These are phyloP conservation scores for Claviceps quebecensis DNA, from an alignment of 2,329 filamentous ascomycete genomes.

Conservation along the genomic window DNA sequence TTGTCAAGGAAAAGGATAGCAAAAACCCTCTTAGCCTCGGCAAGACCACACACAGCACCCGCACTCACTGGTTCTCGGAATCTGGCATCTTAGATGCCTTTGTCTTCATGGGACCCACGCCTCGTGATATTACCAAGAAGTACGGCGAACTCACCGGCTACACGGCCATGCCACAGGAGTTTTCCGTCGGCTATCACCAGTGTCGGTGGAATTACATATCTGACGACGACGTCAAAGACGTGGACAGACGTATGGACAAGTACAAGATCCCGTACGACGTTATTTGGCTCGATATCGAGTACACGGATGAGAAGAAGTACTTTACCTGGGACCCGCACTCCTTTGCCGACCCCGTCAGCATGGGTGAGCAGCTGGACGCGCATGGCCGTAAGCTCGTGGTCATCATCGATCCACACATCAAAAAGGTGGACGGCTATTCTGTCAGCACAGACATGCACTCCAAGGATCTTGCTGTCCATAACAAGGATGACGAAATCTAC, in stretches of 20 bases:
- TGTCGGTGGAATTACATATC: slow-evolving; percentile 98
- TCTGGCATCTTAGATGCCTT: slow-evolving; percentile 82
- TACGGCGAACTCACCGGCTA: slow-evolving; percentile 88
- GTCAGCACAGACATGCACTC: slow-evolving; percentile 71
- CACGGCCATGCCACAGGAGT: slow-evolving; percentile 82
- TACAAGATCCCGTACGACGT: slow-evolving; percentile 93
- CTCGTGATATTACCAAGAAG: slow-evolving; percentile 63
- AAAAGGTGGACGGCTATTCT: slow-evolving; percentile 68
- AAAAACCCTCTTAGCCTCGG: slow-evolving; percentile 69
- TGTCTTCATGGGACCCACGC: slow-evolving; percentile 80
- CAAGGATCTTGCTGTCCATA: slow-evolving; percentile 70
- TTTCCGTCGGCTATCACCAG: slow-evolving; percentile 88
- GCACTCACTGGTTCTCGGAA: slow-evolving; percentile 96
- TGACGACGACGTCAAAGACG: slow-evolving; percentile 91
- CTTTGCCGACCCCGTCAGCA: slow-evolving; percentile 72
- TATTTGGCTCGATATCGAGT: slow-evolving; percentile 98
- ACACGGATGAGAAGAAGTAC: slow-evolving; percentile 93
- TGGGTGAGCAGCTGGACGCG: slow-evolving; percentile 76
- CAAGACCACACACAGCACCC: slow-evolving; percentile 54
- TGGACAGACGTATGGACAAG: slow-evolving; percentile 93
- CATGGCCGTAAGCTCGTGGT: slow-evolving; percentile 82
- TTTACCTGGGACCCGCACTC: slow-evolving; percentile 92
- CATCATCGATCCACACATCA: slow-evolving; percentile 96
- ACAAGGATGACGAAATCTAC: slow-evolving; percentile 79
- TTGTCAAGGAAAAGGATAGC: slow-evolving; percentile 62